These are phyloP conservation scores for Aristolochia californica DNA, from an alignment of 164 flowering plant species.

Conservation along the genomic window DNA sequence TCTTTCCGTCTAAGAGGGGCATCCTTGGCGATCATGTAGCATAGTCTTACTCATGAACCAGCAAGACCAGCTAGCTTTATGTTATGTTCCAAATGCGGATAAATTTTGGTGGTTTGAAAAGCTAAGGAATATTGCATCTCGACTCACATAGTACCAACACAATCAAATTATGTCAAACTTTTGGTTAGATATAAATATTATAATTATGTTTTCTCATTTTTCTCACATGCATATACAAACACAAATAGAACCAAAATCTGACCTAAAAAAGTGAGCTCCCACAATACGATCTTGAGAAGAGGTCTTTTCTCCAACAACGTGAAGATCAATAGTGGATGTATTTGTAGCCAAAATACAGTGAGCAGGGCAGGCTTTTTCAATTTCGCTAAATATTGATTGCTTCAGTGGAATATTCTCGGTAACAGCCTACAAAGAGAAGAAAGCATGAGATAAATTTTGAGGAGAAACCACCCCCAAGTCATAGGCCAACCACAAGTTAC, in stretches of 20 bases:
- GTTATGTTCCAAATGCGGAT: no score
- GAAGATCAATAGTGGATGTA: constrained; percentile 91
- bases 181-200: no score
- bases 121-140: no score
- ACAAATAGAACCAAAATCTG: neutral
- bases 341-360: constrained; percentile 92
- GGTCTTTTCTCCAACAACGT: constrained; percentile 70
- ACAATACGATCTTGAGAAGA: constrained; percentile 68
- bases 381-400: constrained; percentile 73
- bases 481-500: neutral
- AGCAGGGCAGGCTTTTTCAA: constrained; percentile 80
- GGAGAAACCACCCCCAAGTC: neutral
- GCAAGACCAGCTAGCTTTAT: no score
- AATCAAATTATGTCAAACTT: no score
- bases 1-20: no score
- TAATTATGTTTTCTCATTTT: no score
- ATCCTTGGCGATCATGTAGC: no score
- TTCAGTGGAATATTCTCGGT: constrained; percentile 68
- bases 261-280: constrained; percentile 99
- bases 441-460: neutral
- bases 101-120: no score
- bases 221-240: neutral
- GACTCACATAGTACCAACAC: no score
- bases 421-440: constrained; percentile 58
- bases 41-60: no score